Evolutionary conservation across 495 filamentous ascomycete species (phyloP), one percentile per base, ranked within the genome.

Genomic region (Penicillium turbatum): DNA sequence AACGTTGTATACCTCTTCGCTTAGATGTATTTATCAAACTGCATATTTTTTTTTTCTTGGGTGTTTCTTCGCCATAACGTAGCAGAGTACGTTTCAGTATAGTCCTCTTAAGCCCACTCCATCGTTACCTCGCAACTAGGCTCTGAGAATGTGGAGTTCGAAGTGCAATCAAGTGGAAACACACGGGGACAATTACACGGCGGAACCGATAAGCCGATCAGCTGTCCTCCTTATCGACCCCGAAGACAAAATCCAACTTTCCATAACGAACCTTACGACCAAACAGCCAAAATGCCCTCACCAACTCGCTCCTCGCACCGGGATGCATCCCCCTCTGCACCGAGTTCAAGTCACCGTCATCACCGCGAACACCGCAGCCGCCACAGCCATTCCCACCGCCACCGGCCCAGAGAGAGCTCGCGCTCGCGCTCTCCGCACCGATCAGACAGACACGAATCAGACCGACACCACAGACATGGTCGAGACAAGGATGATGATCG

Each of bases 371-470:
- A 67, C 55, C 62, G 58, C 24, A 65, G 67, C 48, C 62, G 44
- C 3, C 49, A 56, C 46, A 46, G 43, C 46, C 54, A 60, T 47
- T 64, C 61, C 31, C 59, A 59, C 26, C 61, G 61, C 15, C 64
- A 64, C 48, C 63, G 61, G 42, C 62, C 56, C 16, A 50, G 51
- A 34, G 48, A 59, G 31, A 59, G 51, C 55, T 61, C 57, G 35
- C 64, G 69, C 48, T 63, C 61, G 29, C 59, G 63, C 35, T 62
- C 64, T 45, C 68, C 60, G 41, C 62, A 63, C 52, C 66, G 56
- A 57, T 60, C 64, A 13, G 51, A 62, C 21, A 53, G 61, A 39
- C 64, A 62, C 42, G 36, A 31, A 41, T 60, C 55, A 42, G 61
- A 63, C 13, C 63, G 52, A 15, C 65, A 58, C 41, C 56, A 58